phyloP scores from a whole-genome alignment of 805 yeast species.

The Hanseniaspora lachancei region DNA sequence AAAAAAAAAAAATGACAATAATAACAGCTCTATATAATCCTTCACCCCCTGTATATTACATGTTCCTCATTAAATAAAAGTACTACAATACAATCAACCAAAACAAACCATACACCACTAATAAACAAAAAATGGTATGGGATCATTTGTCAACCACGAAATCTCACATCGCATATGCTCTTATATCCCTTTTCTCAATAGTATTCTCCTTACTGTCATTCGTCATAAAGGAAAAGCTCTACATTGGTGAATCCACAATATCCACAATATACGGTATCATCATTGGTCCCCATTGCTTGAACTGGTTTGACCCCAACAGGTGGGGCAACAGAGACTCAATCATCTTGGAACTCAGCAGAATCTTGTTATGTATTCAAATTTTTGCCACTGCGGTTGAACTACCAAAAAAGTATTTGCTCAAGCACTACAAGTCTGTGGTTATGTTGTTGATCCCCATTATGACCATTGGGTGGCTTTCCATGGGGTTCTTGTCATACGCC shows the following conservation, averaged over 20 bases:
- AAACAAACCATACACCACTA: neutral
- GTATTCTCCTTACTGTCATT: slow-evolving; percentile 70
- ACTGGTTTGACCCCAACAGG: slow-evolving; percentile 67
- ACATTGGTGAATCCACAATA: slow-evolving; percentile 83
- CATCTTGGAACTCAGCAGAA: slow-evolving; percentile 70
- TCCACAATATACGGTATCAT: slow-evolving; percentile 77
- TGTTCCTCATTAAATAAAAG: too few relatives aligned
- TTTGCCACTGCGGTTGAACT: slow-evolving; percentile 91
- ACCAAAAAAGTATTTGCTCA: slow-evolving; percentile 77
- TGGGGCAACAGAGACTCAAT: slow-evolving; percentile 70
- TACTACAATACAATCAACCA: too few relatives aligned
- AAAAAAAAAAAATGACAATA: neutral
- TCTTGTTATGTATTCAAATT: slow-evolving; percentile 74
- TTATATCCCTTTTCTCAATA: slow-evolving; percentile 70
- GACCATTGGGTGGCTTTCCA: slow-evolving; percentile 80
- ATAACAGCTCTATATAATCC: too few relatives aligned
- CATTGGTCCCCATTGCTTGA: slow-evolving; percentile 73
- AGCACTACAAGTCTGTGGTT: slow-evolving; percentile 67
- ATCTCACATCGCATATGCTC: slow-evolving; percentile 79
- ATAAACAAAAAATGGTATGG: slow-evolving; percentile 22
- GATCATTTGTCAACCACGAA: slow-evolving; percentile 32
- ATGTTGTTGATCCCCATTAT: slow-evolving; percentile 71
- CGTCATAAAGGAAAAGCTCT: slow-evolving; percentile 68
- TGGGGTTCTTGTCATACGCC: slow-evolving; percentile 67
- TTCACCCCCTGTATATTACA: too few relatives aligned